A percentile compares a stretch with the other conserved stretches of the same genome.
Conservation (phyloP, 805 yeast species). For the Candida boleticola region DNA sequence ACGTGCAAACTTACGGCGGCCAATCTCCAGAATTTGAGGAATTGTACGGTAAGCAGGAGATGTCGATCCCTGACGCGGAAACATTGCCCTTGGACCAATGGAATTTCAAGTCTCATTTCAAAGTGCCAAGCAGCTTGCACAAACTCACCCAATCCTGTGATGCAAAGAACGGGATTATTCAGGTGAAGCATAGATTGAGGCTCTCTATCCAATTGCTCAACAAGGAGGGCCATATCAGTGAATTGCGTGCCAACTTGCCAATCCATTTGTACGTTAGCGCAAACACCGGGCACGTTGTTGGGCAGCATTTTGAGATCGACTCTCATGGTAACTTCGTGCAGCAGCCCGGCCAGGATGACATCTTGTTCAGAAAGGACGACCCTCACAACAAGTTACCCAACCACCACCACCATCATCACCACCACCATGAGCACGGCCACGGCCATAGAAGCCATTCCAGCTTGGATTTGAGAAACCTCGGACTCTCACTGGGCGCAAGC, state of each 20-base stretch:
- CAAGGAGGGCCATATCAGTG: slow-evolving; percentile 49
- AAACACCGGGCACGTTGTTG: slow-evolving; percentile 34
- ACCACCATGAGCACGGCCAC: neutral
- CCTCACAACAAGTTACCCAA: slow-evolving; percentile 2
- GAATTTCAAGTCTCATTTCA: slow-evolving; percentile 41
- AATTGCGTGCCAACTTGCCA: slow-evolving; percentile 52
- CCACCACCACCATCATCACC: slow-evolving; percentile 8
- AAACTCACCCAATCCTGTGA: slow-evolving; percentile 45
- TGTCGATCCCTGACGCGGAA: slow-evolving; percentile 20
- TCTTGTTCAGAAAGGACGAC: slow-evolving; percentile 27
- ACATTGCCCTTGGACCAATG: slow-evolving; percentile 37
- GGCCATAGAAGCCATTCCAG: neutral
- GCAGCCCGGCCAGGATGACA: slow-evolving; percentile 22
- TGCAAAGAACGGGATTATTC: slow-evolving; percentile 37
- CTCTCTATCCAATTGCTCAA: slow-evolving; percentile 45
- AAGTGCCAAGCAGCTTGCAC: slow-evolving; percentile 38
- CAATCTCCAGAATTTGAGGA: slow-evolving; percentile 42
- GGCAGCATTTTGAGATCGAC: slow-evolving; percentile 32
- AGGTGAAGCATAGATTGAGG: slow-evolving; percentile 45
- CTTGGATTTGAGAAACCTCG: neutral
- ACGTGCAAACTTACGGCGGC: slow-evolving; percentile 27
- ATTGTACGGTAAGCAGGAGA: slow-evolving; percentile 24
- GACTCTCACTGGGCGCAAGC: neutral
- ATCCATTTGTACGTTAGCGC: slow-evolving; percentile 42
- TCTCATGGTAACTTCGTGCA: slow-evolving; percentile 23